Conservation (phyloP, 2,329 filamentous ascomycete genomes). For the Magnaporthales sp. region DNA sequence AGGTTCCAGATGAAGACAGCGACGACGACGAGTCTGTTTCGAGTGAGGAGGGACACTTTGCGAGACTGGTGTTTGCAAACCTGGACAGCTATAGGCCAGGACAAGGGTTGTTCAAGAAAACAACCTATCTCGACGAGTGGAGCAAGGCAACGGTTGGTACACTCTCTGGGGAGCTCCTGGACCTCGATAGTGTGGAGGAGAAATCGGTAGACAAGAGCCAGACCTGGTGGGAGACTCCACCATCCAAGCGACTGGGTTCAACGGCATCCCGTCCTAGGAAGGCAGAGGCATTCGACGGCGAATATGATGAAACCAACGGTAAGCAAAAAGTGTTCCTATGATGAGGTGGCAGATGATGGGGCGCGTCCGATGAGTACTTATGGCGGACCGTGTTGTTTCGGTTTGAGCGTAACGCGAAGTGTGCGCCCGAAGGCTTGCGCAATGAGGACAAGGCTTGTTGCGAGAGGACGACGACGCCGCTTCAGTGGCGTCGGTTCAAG, state of each 20-base stretch:
- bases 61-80: slow-evolving; percentile 32
- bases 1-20: slow-evolving; percentile 15
- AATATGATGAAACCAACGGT: slow-evolving; percentile 56
- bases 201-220: slow-evolving; percentile 38
- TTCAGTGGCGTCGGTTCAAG: not conserved
- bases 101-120: slow-evolving; percentile 48
- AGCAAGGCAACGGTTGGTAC: slow-evolving; percentile 56
- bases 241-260: slow-evolving; percentile 36
- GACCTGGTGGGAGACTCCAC: slow-evolving; percentile 68
- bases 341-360: not conserved
- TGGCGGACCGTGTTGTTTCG: not conserved
- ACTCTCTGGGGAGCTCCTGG: slow-evolving; percentile 48
- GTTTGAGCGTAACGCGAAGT: not conserved
- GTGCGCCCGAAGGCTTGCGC: not conserved
- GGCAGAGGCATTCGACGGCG: slow-evolving; percentile 57
- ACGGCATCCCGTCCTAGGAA: slow-evolving; percentile 40
- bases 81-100: slow-evolving; percentile 35
- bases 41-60: slow-evolving; percentile 23
- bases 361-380: not conserved
- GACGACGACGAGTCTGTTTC: slow-evolving; percentile 20
- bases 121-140: slow-evolving; percentile 63
- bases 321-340: slow-evolving; percentile 17
- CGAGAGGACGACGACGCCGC: not conserved
- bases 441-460: not conserved
- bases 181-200: slow-evolving; percentile 36